phyloP scores from a whole-genome alignment of 805 yeast species.

The Wickerhamomyces queroliae region DNA sequence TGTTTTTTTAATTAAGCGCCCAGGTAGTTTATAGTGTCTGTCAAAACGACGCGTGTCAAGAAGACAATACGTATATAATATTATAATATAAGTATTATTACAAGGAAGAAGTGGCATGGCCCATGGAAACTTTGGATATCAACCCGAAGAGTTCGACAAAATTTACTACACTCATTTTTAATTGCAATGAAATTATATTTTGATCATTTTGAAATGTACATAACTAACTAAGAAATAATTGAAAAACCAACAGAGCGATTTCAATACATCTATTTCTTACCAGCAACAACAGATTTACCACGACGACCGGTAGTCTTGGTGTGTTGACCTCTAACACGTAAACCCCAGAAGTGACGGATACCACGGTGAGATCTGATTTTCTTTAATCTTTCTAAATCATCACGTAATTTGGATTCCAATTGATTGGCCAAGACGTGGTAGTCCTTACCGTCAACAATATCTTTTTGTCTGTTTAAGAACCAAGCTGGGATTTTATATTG shows the following conservation, averaged over 20 bases:
- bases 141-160: too few relatives aligned
- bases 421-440: conserved; percentile 98
- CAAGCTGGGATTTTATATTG: conserved; percentile 99
- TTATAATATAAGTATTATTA: too few relatives aligned
- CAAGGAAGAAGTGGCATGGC: too few relatives aligned
- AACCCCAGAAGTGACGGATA: conserved; percentile 99
- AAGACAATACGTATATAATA: too few relatives aligned
- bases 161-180: not conserved
- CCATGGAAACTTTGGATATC: too few relatives aligned
- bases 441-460: conserved; percentile 97
- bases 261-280: conserved; percentile 6
- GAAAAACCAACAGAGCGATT: not conserved
- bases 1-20: too few relatives aligned
- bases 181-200: not conserved
- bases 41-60: too few relatives aligned
- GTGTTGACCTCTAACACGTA: conserved; percentile 99
- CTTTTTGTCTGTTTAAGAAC: conserved; percentile 99
- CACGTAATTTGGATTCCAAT: conserved; percentile 99
- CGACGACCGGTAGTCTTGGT: conserved; percentile 99
- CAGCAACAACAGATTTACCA: conserved; percentile 34
- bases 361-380: conserved; percentile 99
- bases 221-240: too few relatives aligned
- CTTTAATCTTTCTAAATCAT: conserved; percentile 99
- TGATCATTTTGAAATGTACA: not conserved
- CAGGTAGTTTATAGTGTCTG: too few relatives aligned